Base-by-base conservation (phyloP, 495 filamentous ascomycete species). In the Choiromyces venosus region DNA sequence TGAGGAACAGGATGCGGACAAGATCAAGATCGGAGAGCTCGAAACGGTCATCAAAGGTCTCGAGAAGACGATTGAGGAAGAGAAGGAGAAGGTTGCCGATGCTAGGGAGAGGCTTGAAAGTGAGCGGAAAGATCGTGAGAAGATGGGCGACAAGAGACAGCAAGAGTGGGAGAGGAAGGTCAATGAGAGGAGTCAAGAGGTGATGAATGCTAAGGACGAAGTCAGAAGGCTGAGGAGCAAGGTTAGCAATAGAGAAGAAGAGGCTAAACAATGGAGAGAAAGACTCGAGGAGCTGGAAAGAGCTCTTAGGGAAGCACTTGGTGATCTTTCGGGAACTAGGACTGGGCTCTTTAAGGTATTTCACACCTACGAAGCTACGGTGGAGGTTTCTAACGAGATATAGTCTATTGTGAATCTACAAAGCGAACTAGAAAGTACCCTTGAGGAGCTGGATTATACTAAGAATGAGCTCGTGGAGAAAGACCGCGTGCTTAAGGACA, bases 1-100 rank as follows among this genome's bases (percentile, higher is more conserved):
- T 8, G 96, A 99, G 80, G 95, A 99, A 84, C 95, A 98, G 84
- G 95, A 99, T 82, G 89, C 87, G 44, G 96, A 99, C 82, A 99
- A 98, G 87, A 97, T 99, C 80, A 93, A 93, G 82, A 99, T 98
- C 76, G 93, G 95, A 33, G 92, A 97, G 76, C 85, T 98, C 5
- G 93, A 97, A 79, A 90, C 90, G 14, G 87, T 89, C 35, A 84
- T 97, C 19, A 91, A 92, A 81, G 89, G 88, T 44, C 87, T 89
- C 71, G 88, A 93, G 80, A 86, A 90, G 74, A 87, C 84, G 40
- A 83, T 97, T 38, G 86, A 89, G 52, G 93, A 92, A 66, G 93
- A 97, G 79, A 90, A 88, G 79, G 94, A 97, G 66, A 89, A 91
- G 66, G 86, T 88, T 39, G 86, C 87, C 61, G 93, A 97, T 74